Evolutionary conservation across 495 filamentous ascomycete genomes (phyloP).

Genomic region (Pseudevernia furfuracea): DNA sequence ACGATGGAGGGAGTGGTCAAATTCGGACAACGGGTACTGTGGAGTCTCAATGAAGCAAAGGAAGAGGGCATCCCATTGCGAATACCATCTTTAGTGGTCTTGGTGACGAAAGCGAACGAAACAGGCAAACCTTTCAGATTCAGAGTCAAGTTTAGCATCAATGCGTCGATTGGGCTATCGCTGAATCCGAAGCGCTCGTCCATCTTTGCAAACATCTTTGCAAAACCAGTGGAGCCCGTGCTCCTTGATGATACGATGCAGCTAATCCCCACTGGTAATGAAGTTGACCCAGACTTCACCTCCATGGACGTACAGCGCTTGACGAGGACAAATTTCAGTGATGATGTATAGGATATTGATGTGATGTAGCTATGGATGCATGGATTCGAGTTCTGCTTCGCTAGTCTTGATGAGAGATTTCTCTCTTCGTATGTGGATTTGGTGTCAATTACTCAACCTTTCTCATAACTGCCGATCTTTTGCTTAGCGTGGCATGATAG

Average conservation of each 20-base stretch:
- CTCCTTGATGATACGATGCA: neutral
- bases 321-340: neutral
- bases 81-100: neutral
- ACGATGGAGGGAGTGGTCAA: neutral
- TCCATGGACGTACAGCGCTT: neutral
- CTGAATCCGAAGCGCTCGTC: conserved; percentile 4
- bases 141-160: conserved; percentile 1
- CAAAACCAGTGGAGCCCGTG: neutral
- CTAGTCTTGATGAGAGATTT: too few species aligned
- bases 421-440: too few species aligned
- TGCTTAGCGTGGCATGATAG: too few species aligned
- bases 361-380: too few species aligned
- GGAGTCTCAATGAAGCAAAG: conserved; percentile 4
- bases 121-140: neutral
- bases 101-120: neutral
- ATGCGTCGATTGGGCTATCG: conserved; percentile 8
- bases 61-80: conserved; percentile 9
- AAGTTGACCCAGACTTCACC: conserved; percentile 2
- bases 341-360: too few species aligned
- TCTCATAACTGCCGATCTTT: too few species aligned
- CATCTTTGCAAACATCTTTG: too few species aligned
- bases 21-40: neutral
- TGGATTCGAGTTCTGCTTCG: too few species aligned
- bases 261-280: conserved; percentile 1
- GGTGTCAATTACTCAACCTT: too few species aligned